These are phyloP conservation scores for Diddensiella santjacobensis DNA, from an alignment of 805 yeast species.

Conservation along the genomic window DNA sequence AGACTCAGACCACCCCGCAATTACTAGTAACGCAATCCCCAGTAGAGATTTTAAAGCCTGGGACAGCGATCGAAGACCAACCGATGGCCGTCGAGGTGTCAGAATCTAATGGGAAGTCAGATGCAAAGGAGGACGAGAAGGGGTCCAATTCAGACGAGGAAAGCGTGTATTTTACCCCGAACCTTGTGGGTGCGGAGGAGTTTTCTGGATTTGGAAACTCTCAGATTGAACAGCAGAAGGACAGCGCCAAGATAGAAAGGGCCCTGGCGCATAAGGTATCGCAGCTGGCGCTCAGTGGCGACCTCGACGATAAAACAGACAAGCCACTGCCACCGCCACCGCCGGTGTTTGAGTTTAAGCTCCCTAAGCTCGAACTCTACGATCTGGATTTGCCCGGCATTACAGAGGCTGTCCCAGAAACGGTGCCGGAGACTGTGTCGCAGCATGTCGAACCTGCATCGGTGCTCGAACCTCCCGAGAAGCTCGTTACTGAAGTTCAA, in stretches of 20 bases:
- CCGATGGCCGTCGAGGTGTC: background rate
- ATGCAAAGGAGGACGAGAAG: conserved; percentile 16
- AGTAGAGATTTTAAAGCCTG: background rate
- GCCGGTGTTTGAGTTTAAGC: background rate
- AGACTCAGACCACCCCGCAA: background rate
- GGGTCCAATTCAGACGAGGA: too few species aligned
- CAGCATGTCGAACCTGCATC: background rate
- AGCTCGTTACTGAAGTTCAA: too few species aligned
- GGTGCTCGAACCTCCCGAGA: background rate
- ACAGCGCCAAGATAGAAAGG: background rate
- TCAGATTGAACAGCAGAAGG: conserved; percentile 1
- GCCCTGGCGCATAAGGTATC: background rate
- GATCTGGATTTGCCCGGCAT: background rate
- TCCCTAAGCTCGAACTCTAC: background rate
- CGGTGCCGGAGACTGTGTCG: background rate
- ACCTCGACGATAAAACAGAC: background rate
- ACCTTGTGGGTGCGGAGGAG: conserved; percentile 1
- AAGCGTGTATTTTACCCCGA: conserved; percentile 21
- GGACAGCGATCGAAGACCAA: background rate
- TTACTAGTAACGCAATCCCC: background rate
- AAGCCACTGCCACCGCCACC: conserved; percentile 6
- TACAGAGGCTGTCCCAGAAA: too few species aligned
- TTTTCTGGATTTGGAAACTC: background rate
- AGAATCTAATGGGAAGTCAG: background rate
- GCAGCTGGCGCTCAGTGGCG: background rate